These are phyloP conservation scores for Cavenderia fasciculata DNA, from an alignment of 78 protist genomes.

Conservation along the genomic window DNA sequence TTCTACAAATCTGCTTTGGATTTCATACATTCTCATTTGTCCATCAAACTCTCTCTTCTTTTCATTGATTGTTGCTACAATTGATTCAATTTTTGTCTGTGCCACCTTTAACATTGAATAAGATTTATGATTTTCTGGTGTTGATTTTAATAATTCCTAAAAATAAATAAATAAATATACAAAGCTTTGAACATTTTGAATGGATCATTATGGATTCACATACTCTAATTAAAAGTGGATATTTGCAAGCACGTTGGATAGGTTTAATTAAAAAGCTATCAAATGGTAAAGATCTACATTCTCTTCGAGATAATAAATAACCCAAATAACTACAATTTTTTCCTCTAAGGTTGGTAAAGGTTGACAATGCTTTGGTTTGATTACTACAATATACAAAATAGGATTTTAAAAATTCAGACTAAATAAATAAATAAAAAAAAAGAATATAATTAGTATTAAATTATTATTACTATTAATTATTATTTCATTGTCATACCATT, in stretches of 20 bases:
- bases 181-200: not conserved
- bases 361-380: constrained; percentile 67
- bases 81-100: constrained; percentile 59
- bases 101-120: constrained; percentile 33
- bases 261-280: constrained; percentile 81
- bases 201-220: not conserved
- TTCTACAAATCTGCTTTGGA: constrained; percentile 35
- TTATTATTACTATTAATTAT: no score
- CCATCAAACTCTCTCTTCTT: constrained; percentile 78
- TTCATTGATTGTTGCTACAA: constrained; percentile 62
- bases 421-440: no score
- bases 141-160: constrained; percentile 53
- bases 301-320: constrained; percentile 56
- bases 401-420: constrained; percentile 28
- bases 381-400: constrained; percentile 67
- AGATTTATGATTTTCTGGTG: constrained; percentile 11
- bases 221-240: constrained; percentile 74
- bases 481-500: no score
- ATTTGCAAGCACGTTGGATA: constrained; percentile 78
- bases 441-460: no score
- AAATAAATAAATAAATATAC: not conserved
- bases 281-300: constrained; percentile 64
- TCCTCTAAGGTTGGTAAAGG: constrained; percentile 24
- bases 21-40: constrained; percentile 55
- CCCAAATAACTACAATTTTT: constrained; percentile 57